Conservation (phyloP, 805 yeast species). For the Saccharomycopsis sp. region DNA sequence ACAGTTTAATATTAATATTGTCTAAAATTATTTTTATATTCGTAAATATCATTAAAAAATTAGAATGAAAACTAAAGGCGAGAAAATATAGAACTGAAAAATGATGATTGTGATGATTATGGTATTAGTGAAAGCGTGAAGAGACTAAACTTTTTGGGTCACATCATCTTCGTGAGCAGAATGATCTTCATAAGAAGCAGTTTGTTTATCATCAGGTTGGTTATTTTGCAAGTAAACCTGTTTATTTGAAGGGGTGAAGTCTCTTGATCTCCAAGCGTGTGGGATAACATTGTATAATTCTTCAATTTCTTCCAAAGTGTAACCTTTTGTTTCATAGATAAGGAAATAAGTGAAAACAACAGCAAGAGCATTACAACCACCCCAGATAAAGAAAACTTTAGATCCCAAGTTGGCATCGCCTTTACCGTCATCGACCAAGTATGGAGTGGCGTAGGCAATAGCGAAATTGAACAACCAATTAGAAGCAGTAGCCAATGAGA, state of each 20-base stretch:
- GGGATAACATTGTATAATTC: constrained; percentile 39
- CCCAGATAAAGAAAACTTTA: constrained; percentile 70
- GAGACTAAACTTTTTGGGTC: background rate
- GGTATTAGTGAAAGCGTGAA: background rate
- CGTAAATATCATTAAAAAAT: background rate
- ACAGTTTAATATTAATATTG: no score
- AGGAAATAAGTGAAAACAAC: constrained; percentile 50
- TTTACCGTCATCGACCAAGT: constrained; percentile 54
- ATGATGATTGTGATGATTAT: background rate
- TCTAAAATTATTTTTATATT: no score
- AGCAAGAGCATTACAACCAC: constrained; percentile 53
- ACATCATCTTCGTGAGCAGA: background rate
- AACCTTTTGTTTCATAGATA: constrained; percentile 61
- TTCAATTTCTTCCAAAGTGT: constrained; percentile 61
- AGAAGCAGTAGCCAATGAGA: constrained; percentile 63
- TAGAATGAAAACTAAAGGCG: background rate
- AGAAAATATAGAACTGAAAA: background rate
- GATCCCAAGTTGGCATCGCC: constrained; percentile 56
- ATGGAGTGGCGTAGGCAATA: constrained; percentile 68
- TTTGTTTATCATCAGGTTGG: background rate
- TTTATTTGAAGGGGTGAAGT: constrained; percentile 26
- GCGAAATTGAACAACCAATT: constrained; percentile 75
- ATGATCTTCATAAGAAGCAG: background rate
- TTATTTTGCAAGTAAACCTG: background rate
- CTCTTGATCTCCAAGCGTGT: constrained; percentile 30